Conservation (phyloP, 192 early-diverging fungal genomes). For the Rhizoclosmatium globosum region DNA sequence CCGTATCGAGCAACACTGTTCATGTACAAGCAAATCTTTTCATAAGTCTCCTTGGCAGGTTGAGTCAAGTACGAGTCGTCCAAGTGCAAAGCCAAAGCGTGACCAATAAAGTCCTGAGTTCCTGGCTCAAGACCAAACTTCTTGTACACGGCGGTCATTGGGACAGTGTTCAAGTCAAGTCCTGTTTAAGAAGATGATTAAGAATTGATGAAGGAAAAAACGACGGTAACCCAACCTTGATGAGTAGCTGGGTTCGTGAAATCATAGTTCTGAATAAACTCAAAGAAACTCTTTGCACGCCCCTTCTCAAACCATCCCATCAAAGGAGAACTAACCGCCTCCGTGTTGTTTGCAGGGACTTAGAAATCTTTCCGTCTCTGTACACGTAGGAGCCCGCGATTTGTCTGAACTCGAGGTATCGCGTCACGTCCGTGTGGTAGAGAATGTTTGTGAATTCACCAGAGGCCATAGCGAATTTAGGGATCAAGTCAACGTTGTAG, state of each 20-base stretch:
- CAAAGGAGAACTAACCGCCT: conserved; percentile 85
- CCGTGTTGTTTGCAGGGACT: conserved; percentile 90
- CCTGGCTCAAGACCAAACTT: conserved; percentile 92
- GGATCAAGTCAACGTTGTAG: conserved; percentile 98
- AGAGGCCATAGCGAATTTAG: conserved; percentile 99
- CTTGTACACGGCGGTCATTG: conserved; percentile 88
- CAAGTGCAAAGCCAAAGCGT: conserved; percentile 94
- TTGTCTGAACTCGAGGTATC: conserved; percentile 97
- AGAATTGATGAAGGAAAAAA: conserved; percentile 9
- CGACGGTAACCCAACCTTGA: conserved; percentile 52
- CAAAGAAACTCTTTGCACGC: conserved; percentile 92
- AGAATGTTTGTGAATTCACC: conserved; percentile 98
- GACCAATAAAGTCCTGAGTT: conserved; percentile 98
- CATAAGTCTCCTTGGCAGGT: conserved; percentile 85
- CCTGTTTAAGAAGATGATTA: conserved; percentile 44
- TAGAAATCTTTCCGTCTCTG: conserved; percentile 88
- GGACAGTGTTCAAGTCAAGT: conserved; percentile 75
- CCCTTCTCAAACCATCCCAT: conserved; percentile 97
- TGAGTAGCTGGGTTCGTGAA: conserved; percentile 85
- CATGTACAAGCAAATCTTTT: conserved; percentile 92
- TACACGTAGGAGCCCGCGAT: conserved; percentile 94
- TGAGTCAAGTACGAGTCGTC: conserved; percentile 78
- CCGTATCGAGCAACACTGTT: conserved; percentile 92
- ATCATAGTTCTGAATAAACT: conserved; percentile 92
- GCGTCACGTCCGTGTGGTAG: conserved; percentile 97